phyloP scores from a whole-genome alignment of 208 protist genomes.

The Leishmania turanica region DNA sequence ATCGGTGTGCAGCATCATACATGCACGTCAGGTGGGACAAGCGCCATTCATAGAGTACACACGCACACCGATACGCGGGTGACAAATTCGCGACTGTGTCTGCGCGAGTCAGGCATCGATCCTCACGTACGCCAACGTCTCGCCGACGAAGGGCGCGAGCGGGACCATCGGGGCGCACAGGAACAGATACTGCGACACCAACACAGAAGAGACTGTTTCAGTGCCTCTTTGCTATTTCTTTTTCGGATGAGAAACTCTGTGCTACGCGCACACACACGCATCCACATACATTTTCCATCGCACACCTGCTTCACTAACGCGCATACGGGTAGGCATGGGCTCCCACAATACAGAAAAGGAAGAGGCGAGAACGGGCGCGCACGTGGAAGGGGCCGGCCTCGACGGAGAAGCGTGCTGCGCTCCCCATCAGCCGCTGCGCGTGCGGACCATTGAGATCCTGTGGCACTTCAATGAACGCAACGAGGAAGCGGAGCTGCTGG shows the following conservation, averaged over 20 bases:
- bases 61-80: background rate
- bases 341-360: background rate
- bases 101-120: background rate
- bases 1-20: background rate
- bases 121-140: background rate
- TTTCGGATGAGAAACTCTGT: background rate
- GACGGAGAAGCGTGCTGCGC: background rate
- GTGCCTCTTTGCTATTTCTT: background rate
- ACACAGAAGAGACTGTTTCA: background rate
- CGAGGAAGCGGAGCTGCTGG: constrained; percentile 75
- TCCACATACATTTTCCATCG: background rate
- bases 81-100: background rate
- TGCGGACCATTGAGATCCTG: constrained; percentile 81
- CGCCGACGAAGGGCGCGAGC: too few species aligned
- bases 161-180: background rate
- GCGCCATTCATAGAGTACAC: background rate
- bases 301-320: background rate
- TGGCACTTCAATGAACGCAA: constrained; percentile 86
- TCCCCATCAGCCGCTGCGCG: constrained; percentile 41
- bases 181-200: background rate
- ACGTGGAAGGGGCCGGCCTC: background rate
- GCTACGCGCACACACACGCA: background rate
- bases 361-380: background rate
- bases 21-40: background rate
- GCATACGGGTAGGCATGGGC: background rate